These are phyloP conservation scores for Cladosporium sp. DNA, from an alignment of 2,329 filamentous ascomycete genomes.

Conservation along the genomic window DNA sequence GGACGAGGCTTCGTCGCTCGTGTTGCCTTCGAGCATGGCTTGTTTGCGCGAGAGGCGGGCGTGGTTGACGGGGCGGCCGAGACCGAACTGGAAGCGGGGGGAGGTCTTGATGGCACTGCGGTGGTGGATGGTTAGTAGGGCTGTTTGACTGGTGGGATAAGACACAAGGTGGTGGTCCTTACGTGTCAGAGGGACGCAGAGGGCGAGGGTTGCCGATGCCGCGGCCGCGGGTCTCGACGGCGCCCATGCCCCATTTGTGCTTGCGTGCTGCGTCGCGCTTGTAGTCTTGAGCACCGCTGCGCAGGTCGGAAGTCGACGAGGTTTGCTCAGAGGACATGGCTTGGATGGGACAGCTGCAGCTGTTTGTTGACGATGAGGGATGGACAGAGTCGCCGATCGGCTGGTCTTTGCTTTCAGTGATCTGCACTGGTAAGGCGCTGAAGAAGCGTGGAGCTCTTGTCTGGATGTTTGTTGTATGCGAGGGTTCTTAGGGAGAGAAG, in stretches of 20 bases:
- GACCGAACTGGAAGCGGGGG: conserved; percentile 18
- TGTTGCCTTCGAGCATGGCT: conserved; percentile 37
- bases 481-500: conserved; percentile 1
- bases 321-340: conserved; percentile 45
- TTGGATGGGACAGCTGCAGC: neutral
- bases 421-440: conserved; percentile 5
- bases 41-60: conserved; percentile 34
- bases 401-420: neutral
- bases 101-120: conserved; percentile 25
- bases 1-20: conserved; percentile 37
- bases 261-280: conserved; percentile 48
- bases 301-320: conserved; percentile 49
- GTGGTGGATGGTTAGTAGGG: too few relatives aligned
- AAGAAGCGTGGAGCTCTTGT: conserved; percentile 1
- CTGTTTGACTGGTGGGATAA: too few relatives aligned
- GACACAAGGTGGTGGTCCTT: too few relatives aligned
- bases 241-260: conserved; percentile 49
- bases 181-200: conserved; percentile 31
- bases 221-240: conserved; percentile 25
- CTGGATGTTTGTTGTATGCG: neutral
- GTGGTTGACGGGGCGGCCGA: conserved; percentile 6
- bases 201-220: conserved; percentile 30
- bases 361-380: conserved; percentile 2
- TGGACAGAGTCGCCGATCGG: conserved; percentile 2
- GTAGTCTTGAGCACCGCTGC: conserved; percentile 50